Conservation (phyloP, 768 basidiomycete genomes). For the Pisolithus sp. region DNA sequence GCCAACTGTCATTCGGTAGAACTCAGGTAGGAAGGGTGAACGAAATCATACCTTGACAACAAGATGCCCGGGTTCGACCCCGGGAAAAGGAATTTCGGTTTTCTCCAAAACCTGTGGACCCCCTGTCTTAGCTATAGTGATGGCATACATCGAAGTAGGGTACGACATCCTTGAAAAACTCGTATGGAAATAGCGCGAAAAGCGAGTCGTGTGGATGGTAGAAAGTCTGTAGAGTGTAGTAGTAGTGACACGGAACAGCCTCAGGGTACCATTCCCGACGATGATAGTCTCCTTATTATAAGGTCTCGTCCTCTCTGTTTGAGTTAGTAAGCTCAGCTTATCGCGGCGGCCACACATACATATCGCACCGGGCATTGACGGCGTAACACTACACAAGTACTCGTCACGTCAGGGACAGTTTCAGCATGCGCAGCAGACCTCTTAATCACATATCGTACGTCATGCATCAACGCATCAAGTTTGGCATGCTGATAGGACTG, state of each 20-base stretch:
- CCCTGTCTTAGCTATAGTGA: constrained; percentile 68
- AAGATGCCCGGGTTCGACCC: constrained; percentile 53
- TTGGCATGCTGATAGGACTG: too few species aligned
- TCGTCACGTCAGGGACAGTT: too few species aligned
- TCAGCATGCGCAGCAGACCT: too few species aligned
- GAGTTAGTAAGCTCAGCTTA: neutral
- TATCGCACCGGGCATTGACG: too few species aligned
- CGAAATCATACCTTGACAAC: constrained; percentile 30
- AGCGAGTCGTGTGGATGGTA: constrained; percentile 17
- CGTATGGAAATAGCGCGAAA: constrained; percentile 27
- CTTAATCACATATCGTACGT: too few species aligned
- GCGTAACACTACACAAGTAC: too few species aligned
- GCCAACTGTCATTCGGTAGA: too few species aligned
- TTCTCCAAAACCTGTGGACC: constrained; percentile 73
- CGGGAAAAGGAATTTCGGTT: constrained; percentile 60
- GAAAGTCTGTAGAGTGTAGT: constrained; percentile 7
- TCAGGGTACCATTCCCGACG: too few species aligned
- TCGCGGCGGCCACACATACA: neutral
- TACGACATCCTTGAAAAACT: constrained; percentile 38
- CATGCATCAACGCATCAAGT: too few species aligned
- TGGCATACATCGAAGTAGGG: constrained; percentile 60
- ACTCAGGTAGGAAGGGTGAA: neutral
- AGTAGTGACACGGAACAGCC: too few species aligned
- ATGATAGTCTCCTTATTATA: too few species aligned
- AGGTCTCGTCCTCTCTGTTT: neutral